Conservation (phyloP, 371 early-diverging fungal genomes). For the Mortierella sp. region DNA sequence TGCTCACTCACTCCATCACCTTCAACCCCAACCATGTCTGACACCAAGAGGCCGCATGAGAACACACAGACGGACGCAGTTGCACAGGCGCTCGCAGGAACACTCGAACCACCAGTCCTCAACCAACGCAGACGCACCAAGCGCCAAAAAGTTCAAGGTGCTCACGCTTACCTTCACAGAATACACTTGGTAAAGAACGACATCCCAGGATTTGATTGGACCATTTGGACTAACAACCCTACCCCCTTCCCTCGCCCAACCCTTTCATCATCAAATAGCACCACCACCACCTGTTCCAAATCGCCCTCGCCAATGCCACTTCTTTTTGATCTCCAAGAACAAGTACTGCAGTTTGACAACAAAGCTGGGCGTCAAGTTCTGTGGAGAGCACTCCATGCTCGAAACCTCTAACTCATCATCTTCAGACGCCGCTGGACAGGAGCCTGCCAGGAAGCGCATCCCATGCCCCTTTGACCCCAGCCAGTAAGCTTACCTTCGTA, state of each 20-base stretch:
- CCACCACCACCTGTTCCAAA: slow-evolving; percentile 55
- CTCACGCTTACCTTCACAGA: background rate
- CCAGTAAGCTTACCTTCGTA: slow-evolving; percentile 66
- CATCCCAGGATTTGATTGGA: background rate
- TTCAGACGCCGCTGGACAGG: background rate
- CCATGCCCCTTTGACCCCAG: slow-evolving; percentile 88
- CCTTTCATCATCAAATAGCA: slow-evolving; percentile 11
- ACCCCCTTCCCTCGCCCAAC: too few relatives aligned
- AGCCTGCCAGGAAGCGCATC: slow-evolving; percentile 62
- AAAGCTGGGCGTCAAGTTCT: slow-evolving; percentile 71
- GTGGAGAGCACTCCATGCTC: slow-evolving; percentile 75
- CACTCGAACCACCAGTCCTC: slow-evolving; percentile 42
- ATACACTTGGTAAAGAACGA: too few relatives aligned
- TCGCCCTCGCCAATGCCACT: slow-evolving; percentile 63
- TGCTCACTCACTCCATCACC: background rate
- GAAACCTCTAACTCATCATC: slow-evolving; percentile 23
- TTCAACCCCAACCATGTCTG: slow-evolving; percentile 26
- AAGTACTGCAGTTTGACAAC: slow-evolving; percentile 79
- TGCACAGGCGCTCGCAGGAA: slow-evolving; percentile 46
- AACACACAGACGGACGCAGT: slow-evolving; percentile 43
- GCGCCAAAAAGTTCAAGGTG: slow-evolving; percentile 52
- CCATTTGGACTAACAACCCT: too few relatives aligned
- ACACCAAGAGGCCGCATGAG: slow-evolving; percentile 45
- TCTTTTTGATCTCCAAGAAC: slow-evolving; percentile 58
- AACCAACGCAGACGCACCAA: slow-evolving; percentile 48